These are phyloP conservation scores for Backusella sp. DNA, from an alignment of 192 early-diverging fungal species.

Conservation along the genomic window DNA sequence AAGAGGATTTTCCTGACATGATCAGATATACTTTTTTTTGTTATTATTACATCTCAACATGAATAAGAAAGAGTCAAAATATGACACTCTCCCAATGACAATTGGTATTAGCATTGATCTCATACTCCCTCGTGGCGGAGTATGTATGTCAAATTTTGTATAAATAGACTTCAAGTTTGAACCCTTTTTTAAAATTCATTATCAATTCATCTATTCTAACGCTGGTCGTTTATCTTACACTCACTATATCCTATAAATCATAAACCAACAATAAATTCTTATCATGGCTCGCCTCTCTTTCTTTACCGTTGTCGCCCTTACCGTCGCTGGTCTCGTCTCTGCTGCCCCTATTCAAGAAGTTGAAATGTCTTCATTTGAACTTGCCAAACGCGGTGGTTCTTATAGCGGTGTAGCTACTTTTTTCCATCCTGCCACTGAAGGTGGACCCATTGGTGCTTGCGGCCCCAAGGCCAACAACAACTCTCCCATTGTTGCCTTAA, in stretches of 20 bases:
- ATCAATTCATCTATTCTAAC: background rate
- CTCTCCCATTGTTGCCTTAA: slow-evolving; percentile 27
- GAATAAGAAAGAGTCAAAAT: too few species aligned
- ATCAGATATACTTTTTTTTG: too few species aligned
- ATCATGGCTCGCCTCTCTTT: background rate
- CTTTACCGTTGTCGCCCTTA: background rate
- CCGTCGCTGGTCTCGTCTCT: background rate
- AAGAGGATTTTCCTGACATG: too few species aligned
- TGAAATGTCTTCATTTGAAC: background rate
- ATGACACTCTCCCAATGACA: too few species aligned
- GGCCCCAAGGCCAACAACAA: background rate
- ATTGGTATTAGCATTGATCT: background rate
- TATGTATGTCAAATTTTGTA: background rate
- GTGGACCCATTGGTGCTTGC: slow-evolving; percentile 20
- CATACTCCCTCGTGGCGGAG: background rate
- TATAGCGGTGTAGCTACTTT: slow-evolving; percentile 26
- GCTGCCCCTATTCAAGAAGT: background rate
- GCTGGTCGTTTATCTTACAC: background rate
- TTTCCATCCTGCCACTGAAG: slow-evolving; percentile 31
- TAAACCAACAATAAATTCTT: background rate
- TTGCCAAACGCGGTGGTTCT: background rate
- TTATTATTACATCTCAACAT: too few species aligned
- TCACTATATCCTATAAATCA: background rate
- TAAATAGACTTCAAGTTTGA: background rate
- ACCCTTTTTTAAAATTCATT: background rate